Conservation (phyloP, 225 moss, liverwort and hornwort genomes). For the Rhytidiadelphus loreus region DNA sequence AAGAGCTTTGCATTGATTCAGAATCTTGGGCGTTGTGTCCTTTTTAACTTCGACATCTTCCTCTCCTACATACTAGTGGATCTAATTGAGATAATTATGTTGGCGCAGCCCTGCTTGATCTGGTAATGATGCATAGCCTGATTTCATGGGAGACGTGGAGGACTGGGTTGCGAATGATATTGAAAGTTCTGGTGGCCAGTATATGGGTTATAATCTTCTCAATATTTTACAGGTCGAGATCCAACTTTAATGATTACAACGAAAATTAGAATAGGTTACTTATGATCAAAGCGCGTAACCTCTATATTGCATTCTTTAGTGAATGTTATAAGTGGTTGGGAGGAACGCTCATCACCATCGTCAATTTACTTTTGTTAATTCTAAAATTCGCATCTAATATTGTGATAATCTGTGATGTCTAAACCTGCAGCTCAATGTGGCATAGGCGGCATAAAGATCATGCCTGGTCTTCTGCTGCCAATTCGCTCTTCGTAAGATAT, state of each 20-base stretch:
- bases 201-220: conserved; percentile 71
- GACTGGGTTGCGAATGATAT: conserved; percentile 72
- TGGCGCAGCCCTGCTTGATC: conserved; percentile 69
- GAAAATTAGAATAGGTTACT: not conserved
- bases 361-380: not conserved
- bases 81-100: conserved; percentile 4
- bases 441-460: conserved; percentile 48
- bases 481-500: conserved; percentile 44
- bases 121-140: conserved; percentile 68
- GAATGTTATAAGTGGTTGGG: not conserved
- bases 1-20: not conserved
- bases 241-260: not conserved
- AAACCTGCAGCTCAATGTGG: conserved; percentile 72
- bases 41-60: not conserved
- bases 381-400: not conserved
- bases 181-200: conserved; percentile 62
- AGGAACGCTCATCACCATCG: not conserved
- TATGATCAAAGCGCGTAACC: not conserved
- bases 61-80: not conserved
- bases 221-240: conserved; percentile 63
- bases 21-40: not conserved
- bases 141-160: conserved; percentile 66
- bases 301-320: not conserved
- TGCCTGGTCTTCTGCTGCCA: conserved; percentile 59
- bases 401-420: conserved; percentile 2